Evolutionary conservation across 441 rosid genomes (phyloP), one percentile per base, ranked within the genome.

Genomic region (Lepidium campestre): DNA sequence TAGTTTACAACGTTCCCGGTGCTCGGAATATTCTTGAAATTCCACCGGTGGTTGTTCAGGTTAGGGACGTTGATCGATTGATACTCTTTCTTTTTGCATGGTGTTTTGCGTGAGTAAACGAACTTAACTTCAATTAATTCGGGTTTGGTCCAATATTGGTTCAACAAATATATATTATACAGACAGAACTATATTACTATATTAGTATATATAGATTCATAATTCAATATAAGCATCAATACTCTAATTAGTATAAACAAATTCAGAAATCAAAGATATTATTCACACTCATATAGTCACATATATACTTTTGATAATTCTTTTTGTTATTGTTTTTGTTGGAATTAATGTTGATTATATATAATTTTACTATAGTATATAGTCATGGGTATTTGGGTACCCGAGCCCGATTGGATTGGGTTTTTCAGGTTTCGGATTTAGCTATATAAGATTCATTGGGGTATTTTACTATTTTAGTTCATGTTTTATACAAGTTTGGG

Each of bases 11-110:
- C 32, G 74, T 75, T 68, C 90, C 91, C 31, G 91, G 80, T 70
- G 91, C 87, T 1, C 79, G 78, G 60, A 81, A 81, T 82, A 77
- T 90, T 57, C 88, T 93, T 66, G 85, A 90, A 78, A 88, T 87
- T 15, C 97, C 97, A 42, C 96, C 81, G 57, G 39, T 90, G 37
- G 78, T 76, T 27, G 87, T 85, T 76, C 97, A 93, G 94, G 97
- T 89, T 23, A 65, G 61, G 9, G 58, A n/a, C n/a, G 18, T 48
- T 63, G 68, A 50, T 58, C 54, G 50, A 75, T 40, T 13, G 14
- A 7, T 60, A 6, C 20, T 31, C 7, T 63, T 22, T 58, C n/a
- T n/a, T n/a, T 4, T 59, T 53, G 7, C 36, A 41, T 72, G 47
- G 15, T 29, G 23, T 65, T 57, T 65, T 55, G 66, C 42, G 55